Evolutionary conservation across 164 flowering plant genomes (phyloP).

Genomic region (Taxillus chinensis): DNA sequence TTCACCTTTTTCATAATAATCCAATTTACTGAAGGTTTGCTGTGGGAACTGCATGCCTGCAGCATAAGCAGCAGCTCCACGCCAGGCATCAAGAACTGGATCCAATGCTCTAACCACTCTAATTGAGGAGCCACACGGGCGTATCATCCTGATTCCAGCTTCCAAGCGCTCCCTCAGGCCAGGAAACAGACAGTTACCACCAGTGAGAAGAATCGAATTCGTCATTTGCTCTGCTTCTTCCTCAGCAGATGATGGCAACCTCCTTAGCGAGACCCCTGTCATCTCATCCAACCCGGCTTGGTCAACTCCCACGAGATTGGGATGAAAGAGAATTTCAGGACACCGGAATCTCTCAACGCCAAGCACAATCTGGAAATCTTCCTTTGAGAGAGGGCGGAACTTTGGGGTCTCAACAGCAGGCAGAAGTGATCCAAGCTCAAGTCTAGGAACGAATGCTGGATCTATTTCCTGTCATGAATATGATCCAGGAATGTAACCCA

Average conservation of each 20-base stretch:
- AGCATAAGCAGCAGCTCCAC: constrained; percentile 77
- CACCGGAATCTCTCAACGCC: constrained; percentile 97
- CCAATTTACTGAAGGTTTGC: constrained; percentile 65
- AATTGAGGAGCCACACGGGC: constrained; percentile 74
- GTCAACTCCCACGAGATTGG: constrained; percentile 73
- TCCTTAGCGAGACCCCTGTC: constrained; percentile 69
- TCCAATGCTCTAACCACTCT: constrained; percentile 58
- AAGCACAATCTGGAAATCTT: constrained; percentile 73
- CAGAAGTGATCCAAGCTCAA: constrained; percentile 35
- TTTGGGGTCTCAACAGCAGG: constrained; percentile 44
- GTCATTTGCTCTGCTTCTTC: constrained; percentile 47
- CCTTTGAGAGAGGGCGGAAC: constrained; percentile 67
- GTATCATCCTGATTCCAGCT: constrained; percentile 75
- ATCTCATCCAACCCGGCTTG: constrained; percentile 95
- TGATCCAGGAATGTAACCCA: too few species aligned
- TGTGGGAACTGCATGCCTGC: constrained; percentile 34
- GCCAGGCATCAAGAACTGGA: constrained; percentile 91
- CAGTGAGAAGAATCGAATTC: constrained; percentile 67
- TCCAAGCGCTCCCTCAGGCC: constrained; percentile 77
- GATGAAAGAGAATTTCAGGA: constrained; percentile 84
- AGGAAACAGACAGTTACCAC: constrained; percentile 75
- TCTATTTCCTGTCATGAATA: constrained; percentile 61
- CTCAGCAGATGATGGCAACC: constrained; percentile 33
- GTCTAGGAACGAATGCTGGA: constrained; percentile 58
- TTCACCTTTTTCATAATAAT: constrained; percentile 85